These are phyloP conservation scores for Penicillium coffeae DNA, from an alignment of 495 filamentous ascomycete species.

Conservation along the genomic window DNA sequence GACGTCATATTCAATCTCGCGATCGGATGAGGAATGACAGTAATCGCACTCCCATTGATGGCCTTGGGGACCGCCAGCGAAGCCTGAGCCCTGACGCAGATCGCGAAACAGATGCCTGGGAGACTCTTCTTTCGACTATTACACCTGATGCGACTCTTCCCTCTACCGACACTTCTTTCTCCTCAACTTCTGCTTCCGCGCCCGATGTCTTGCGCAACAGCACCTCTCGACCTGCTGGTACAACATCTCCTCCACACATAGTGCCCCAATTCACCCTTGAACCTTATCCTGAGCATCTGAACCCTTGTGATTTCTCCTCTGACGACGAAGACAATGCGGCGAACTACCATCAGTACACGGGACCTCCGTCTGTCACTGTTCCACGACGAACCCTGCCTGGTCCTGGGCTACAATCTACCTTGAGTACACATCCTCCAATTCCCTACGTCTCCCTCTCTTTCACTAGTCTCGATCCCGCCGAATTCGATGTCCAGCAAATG, in stretches of 20 bases:
- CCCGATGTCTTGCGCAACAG: conserved; percentile 20
- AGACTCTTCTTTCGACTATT: conserved; percentile 73
- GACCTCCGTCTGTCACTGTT: conserved; percentile 15
- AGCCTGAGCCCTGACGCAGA: conserved; percentile 72
- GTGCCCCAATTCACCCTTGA: conserved; percentile 35
- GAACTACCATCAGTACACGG: conserved; percentile 8
- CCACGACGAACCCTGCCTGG: too few species aligned
- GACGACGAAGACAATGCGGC: conserved; percentile 27
- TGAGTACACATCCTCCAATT: conserved; percentile 38
- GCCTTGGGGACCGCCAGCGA: conserved; percentile 77
- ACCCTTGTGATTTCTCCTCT: conserved; percentile 41
- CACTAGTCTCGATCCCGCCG: conserved; percentile 21
- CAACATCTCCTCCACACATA: conserved; percentile 30
- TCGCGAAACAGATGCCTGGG: conserved; percentile 60
- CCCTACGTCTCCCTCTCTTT: conserved; percentile 36
- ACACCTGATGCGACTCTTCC: conserved; percentile 76
- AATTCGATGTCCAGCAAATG: conserved; percentile 57
- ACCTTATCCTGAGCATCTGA: conserved; percentile 38
- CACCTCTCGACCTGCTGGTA: conserved; percentile 35
- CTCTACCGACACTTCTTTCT: conserved; percentile 76
- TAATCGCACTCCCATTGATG: conserved; percentile 50
- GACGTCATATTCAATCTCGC: background rate
- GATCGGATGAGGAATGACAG: conserved; percentile 17
- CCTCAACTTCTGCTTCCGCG: conserved; percentile 56
- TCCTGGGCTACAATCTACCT: conserved; percentile 30